Percentiles rank a stretch among this genome's conserved stretches.
phyloP scores from a whole-genome alignment of 2,329 filamentous ascomycete genomes.

The Arthrobotrys pseudoclavata region DNA sequence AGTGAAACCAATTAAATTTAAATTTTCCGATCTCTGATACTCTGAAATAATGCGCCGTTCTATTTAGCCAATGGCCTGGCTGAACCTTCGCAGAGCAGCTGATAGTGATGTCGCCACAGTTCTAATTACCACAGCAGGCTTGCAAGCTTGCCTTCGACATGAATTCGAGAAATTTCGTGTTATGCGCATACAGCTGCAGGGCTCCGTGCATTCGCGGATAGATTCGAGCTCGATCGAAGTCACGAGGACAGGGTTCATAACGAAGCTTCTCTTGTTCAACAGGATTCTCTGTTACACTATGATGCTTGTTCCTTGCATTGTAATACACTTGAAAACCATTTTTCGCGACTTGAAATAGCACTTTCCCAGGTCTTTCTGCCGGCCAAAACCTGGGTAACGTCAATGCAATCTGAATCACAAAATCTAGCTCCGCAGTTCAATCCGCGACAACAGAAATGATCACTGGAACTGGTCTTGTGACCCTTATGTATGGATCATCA shows the following conservation, averaged over 20 bases:
- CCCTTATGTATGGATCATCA: conserved; percentile 11
- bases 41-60: conserved; percentile 32
- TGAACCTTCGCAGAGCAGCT: conserved; percentile 6
- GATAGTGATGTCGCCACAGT: conserved; percentile 20
- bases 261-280: not conserved
- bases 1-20: conserved; percentile 18
- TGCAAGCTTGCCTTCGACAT: conserved; percentile 10
- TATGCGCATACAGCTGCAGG: conserved; percentile 23
- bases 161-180: conserved; percentile 27
- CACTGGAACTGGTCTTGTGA: conserved; percentile 24
- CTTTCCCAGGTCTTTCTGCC: not conserved
- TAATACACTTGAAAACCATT: not conserved
- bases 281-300: not conserved
- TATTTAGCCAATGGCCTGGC: conserved; percentile 29
- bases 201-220: conserved; percentile 7
- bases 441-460: not conserved
- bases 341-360: conserved; percentile 19
- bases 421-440: conserved; percentile 7
- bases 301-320: conserved; percentile 12
- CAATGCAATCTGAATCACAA: conserved; percentile 24
- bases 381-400: conserved; percentile 4
- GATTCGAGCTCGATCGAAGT: conserved; percentile 9
- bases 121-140: not conserved
- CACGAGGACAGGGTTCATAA: not conserved
- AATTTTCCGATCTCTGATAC: conserved; percentile 28